Percentiles rank a stretch among this genome's conserved stretches.
Conservation (phyloP, 2,329 filamentous ascomycete species). For the Dactylellina leptospora region DNA sequence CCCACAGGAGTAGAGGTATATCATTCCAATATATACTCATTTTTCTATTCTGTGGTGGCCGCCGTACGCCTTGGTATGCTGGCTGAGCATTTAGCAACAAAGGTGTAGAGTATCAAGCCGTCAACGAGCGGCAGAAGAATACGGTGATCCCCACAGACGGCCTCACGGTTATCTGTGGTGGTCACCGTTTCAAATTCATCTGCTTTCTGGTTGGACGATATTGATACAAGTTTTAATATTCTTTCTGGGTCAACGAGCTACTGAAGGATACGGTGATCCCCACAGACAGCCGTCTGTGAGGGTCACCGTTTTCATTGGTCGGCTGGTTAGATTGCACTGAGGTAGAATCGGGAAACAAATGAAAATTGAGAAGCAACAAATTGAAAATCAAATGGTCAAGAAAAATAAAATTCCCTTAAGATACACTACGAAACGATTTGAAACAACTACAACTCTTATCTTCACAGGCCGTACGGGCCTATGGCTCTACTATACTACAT, state of each 20-base stretch:
- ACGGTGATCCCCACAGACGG: constrained; percentile 54
- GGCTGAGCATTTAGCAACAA: neutral
- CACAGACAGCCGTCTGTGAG: constrained; percentile 51
- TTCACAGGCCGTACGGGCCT: too few relatives aligned
- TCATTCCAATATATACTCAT: constrained; percentile 53
- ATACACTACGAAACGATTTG: too few relatives aligned
- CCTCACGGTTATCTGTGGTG: constrained; percentile 39
- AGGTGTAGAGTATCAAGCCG: constrained; percentile 3
- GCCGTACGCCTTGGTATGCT: constrained; percentile 44
- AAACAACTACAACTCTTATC: too few relatives aligned
- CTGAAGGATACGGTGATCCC: constrained; percentile 53
- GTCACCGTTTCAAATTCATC: constrained; percentile 48
- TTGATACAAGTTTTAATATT: neutral
- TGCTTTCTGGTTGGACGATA: constrained; percentile 44
- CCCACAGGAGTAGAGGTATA: constrained; percentile 54
- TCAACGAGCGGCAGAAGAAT: constrained; percentile 53
- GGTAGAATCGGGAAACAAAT: too few relatives aligned
- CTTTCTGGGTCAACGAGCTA: constrained; percentile 24
- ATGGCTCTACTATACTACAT: too few relatives aligned
- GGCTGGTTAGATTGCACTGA: constrained; percentile 22
- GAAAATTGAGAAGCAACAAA: too few relatives aligned
- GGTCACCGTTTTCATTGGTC: constrained; percentile 49
- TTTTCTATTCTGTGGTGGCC: constrained; percentile 44
- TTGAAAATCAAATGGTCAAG: too few relatives aligned
- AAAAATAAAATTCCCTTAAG: too few relatives aligned